phyloP scores from a whole-genome alignment of 495 filamentous ascomycete genomes.

The Neurospora intermedia region DNA sequence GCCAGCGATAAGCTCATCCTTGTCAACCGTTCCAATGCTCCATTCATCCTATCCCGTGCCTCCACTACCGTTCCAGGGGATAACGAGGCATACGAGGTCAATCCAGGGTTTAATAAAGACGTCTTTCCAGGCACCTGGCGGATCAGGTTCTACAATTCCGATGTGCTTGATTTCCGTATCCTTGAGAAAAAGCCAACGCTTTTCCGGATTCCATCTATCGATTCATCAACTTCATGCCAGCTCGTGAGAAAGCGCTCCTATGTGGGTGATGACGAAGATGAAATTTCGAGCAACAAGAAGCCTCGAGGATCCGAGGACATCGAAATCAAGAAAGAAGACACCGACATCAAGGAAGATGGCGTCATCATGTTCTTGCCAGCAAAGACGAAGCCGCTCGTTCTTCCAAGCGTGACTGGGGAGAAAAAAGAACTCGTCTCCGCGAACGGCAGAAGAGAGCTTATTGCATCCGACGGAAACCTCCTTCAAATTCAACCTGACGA shows the following conservation, averaged over 20 bases:
- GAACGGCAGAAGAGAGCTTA: conserved; percentile 16
- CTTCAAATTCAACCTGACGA: conserved; percentile 33
- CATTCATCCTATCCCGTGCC: conserved; percentile 29
- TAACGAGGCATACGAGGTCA: conserved; percentile 27
- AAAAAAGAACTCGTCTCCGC: conserved; percentile 33
- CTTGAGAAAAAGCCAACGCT: conserved; percentile 33
- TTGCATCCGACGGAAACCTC: conserved; percentile 22
- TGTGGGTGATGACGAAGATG: conserved; percentile 23
- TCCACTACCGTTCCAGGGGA: conserved; percentile 20
- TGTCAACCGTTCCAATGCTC: conserved; percentile 34
- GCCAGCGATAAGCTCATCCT: conserved; percentile 38
- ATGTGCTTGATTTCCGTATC: conserved; percentile 39
- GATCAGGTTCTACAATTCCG: conserved; percentile 30
- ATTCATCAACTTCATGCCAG: conserved; percentile 11
- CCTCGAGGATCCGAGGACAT: conserved; percentile 20
- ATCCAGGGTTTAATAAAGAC: conserved; percentile 28
- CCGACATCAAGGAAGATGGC: conserved; percentile 18
- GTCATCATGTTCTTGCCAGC: conserved; percentile 38
- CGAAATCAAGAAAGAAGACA: conserved; percentile 1
- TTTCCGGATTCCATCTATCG: conserved; percentile 16
- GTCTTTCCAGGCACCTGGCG: conserved; percentile 38
- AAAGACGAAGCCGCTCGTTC: conserved; percentile 29
- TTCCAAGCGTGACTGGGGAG: conserved; percentile 28
- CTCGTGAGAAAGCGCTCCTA: conserved; percentile 33
- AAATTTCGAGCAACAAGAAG: conserved; percentile 23